Evolutionary conservation across 345 rosid species (phyloP).

Genomic region (Adansonia digitata): DNA sequence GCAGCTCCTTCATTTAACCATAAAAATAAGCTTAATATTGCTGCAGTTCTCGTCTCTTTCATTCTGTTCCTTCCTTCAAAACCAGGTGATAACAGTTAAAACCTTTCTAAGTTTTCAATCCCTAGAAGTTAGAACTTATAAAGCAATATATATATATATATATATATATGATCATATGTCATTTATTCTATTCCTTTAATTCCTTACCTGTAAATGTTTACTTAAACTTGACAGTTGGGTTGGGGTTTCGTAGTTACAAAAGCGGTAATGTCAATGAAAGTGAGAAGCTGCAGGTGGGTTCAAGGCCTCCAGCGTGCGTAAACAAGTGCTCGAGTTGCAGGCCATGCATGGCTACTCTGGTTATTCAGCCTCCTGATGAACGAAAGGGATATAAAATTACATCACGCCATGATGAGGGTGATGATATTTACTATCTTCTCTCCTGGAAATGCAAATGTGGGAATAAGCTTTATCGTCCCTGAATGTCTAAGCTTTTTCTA

Average conservation of each 20-base stretch:
- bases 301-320: slow-evolving; percentile 30
- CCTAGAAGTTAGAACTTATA: neutral
- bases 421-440: slow-evolving; percentile 25
- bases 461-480: slow-evolving; percentile 28
- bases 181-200: neutral
- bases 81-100: slow-evolving; percentile 18
- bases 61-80: slow-evolving; percentile 12
- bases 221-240: neutral
- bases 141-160: too few species aligned
- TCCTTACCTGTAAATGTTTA: neutral
- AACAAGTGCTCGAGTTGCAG: slow-evolving; percentile 32
- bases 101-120: neutral
- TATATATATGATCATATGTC: neutral
- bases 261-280: neutral
- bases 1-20: neutral
- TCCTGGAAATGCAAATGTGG: slow-evolving; percentile 41
- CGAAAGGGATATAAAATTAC: neutral
- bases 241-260: neutral
- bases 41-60: slow-evolving; percentile 13
- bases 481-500: neutral
- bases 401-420: slow-evolving; percentile 11
- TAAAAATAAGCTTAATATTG: neutral
- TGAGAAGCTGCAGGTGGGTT: slow-evolving; percentile 26
- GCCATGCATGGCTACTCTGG: slow-evolving; percentile 36
- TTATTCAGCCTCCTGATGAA: slow-evolving; percentile 24